phyloP scores from a whole-genome alignment of 805 yeast genomes.

The Lipomyces yamanashiensis region DNA sequence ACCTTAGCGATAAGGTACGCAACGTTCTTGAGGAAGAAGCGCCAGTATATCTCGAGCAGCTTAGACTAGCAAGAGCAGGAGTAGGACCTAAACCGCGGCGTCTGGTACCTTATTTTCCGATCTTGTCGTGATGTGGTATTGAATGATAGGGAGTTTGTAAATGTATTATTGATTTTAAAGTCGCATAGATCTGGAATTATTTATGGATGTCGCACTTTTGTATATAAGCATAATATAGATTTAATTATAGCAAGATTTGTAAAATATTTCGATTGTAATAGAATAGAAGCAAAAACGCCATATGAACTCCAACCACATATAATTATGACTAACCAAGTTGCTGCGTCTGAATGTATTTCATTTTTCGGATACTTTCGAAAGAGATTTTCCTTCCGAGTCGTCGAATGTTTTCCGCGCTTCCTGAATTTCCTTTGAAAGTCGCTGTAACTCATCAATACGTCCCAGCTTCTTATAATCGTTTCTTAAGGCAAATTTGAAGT shows the following conservation, averaged over 20 bases:
- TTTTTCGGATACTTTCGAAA: constrained; percentile 38
- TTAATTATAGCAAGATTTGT: too few species aligned
- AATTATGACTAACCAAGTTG: background rate
- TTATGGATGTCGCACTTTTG: background rate
- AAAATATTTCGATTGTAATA: background rate
- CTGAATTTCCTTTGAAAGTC: constrained; percentile 62
- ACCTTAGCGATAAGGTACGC: constrained; percentile 12
- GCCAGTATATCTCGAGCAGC: background rate
- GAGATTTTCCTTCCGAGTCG: constrained; percentile 55
- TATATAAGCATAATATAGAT: background rate
- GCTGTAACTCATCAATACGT: constrained; percentile 66
- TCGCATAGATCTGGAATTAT: background rate
- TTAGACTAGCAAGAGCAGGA: background rate
- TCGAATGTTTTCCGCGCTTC: constrained; percentile 73
- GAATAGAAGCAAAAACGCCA: background rate
- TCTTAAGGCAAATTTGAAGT: constrained; percentile 70
- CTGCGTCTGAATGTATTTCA: background rate
- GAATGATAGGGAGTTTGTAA: background rate
- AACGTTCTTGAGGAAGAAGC: constrained; percentile 4
- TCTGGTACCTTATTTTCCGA: constrained; percentile 5
- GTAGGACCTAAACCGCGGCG: background rate
- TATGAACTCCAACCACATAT: too few species aligned
- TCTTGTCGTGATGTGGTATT: background rate
- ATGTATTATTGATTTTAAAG: background rate
- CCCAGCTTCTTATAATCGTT: constrained; percentile 70